These are phyloP conservation scores for Athelia sp. DNA, from an alignment of 1,284 basidiomycete genomes.

Conservation along the genomic window DNA sequence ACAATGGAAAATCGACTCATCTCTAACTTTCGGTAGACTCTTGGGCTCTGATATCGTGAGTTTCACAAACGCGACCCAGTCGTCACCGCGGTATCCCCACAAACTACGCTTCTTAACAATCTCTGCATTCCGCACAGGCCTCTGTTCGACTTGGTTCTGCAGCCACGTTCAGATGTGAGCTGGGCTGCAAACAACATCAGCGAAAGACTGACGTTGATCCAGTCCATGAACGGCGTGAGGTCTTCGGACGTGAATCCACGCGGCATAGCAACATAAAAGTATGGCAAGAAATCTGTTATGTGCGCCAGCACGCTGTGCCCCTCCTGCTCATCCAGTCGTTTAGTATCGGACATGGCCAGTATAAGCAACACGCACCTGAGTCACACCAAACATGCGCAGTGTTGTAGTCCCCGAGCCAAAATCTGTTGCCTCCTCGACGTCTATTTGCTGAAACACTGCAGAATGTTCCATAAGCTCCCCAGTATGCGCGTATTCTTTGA, in stretches of 20 bases:
- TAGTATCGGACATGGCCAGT: constrained; percentile 2
- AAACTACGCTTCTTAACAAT: constrained; percentile 69
- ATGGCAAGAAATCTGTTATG: constrained; percentile 80
- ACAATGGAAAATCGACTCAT: constrained; percentile 48
- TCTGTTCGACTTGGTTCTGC: constrained; percentile 24
- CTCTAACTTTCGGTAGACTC: constrained; percentile 82
- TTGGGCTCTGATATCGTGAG: constrained; percentile 72
- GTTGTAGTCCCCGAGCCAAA: constrained; percentile 37
- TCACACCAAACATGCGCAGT: constrained; percentile 86
- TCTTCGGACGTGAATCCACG: constrained; percentile 76
- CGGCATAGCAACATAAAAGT: constrained; percentile 87
- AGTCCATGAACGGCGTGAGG: constrained; percentile 55
- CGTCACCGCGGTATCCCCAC: constrained; percentile 86
- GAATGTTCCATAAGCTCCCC: constrained; percentile 1
- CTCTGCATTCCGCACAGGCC: constrained; percentile 53
- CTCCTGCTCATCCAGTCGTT: constrained; percentile 34
- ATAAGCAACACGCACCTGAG: constrained; percentile 45
- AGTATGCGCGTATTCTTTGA: neutral
- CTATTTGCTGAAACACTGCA: constrained; percentile 90
- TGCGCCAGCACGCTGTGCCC: constrained; percentile 87
- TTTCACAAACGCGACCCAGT: constrained; percentile 77
- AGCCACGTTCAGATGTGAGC: constrained; percentile 4
- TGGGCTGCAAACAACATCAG: neutral
- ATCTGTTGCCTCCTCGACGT: constrained; percentile 75
- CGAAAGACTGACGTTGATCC: constrained; percentile 66